Base-by-base conservation (phyloP, 257 asterid species). In the Thymus quinquecostatus region DNA sequence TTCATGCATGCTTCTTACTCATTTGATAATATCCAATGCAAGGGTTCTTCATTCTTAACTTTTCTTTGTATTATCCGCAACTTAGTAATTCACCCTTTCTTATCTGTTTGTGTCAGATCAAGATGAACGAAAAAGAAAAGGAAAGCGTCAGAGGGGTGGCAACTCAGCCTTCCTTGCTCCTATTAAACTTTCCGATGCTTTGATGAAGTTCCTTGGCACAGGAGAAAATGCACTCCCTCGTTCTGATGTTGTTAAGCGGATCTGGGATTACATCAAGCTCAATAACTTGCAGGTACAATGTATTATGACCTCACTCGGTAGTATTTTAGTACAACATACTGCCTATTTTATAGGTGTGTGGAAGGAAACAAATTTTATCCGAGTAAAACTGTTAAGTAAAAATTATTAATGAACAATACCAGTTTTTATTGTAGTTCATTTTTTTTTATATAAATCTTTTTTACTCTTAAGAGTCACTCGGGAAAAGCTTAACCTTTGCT, bases 181-280 rank as follows among this genome's bases (percentile, higher is more conserved):
- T 56, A 73, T 89, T 69, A 89, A 82, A 64, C 97, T 91, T 75
- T 93, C 97, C 33, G 97, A 89, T 77, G 94, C 90, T 64, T 82
- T 93, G 43, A 72, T 79, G 75, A 88, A 86, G 86, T 91, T 91
- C 81, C 85, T 94, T 67, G 97, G 92, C 69, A 91, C 99, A 43
- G 97, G 95, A 75, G 99, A 94, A 79, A 80, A 72, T 70, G 88
- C 80, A 73, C 83, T 94, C 60, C 82, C 96, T 36, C 82, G 98
- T 40, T 77, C 95, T 60, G 89, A 76, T 83, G 97, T 88, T 64
- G 74, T 94, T 51, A 94, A 89, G 80, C 88, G 89, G 83, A 89
- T 88, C 33, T 94, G 97, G 99, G 96, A 84, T 72, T 91, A 94
- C 76, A 87, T 94, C 73, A 94, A 91, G 86, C 86, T 74, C 79